Evolutionary conservation across 345 rosid species (phyloP), one percentile per base, ranked within the genome.

Genomic region (Diplotaxis tenuifolia): DNA sequence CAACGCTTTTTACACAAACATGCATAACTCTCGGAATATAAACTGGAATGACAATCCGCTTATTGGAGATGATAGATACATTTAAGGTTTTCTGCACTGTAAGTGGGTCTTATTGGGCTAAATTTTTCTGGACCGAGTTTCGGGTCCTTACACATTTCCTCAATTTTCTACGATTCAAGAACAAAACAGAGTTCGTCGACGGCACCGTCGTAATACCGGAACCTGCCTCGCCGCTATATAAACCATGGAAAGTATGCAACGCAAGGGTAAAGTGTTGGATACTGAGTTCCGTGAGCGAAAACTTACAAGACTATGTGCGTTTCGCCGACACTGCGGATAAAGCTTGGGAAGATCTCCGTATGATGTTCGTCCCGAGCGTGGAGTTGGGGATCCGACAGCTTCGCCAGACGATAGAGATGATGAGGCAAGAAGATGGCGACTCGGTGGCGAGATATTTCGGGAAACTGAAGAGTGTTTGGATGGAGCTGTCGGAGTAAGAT

Each of bases 371-470:
- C 2, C 58, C 74, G 3, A 0, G 57, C n/a, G 6, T 47, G 4
- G 49, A 45, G 4, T 8, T 29, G 21, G 59, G 45, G 47, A 70
- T 70, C 15, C 45, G 28, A 21, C 1, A 58, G 66, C 28, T 70
- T 58, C 57, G 66, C 18, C 47, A 4, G 57, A 70, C 45, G 21
- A 62, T 70, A n/a, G 66, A 57, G 10, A 20, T 9, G 66, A 5
- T 58, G 66, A 59, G 45, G n/a, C 57, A n/a, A n/a, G n/a, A 70
- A 42, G 74, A 4, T 3, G n/a, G 45, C 29, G 58, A 59, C 22
- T 59, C 58, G 8, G 5, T 58, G 22, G 2, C 3, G 0, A 6
- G 3, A 2, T 70, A 59, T 59, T 45, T 18, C 19, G 12, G 11
- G 31, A 70, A 45, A 6, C 0, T 70, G 31, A 29, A 14, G 2